phyloP scores from a whole-genome alignment of 805 yeast species.

The Starmerella apis region DNA sequence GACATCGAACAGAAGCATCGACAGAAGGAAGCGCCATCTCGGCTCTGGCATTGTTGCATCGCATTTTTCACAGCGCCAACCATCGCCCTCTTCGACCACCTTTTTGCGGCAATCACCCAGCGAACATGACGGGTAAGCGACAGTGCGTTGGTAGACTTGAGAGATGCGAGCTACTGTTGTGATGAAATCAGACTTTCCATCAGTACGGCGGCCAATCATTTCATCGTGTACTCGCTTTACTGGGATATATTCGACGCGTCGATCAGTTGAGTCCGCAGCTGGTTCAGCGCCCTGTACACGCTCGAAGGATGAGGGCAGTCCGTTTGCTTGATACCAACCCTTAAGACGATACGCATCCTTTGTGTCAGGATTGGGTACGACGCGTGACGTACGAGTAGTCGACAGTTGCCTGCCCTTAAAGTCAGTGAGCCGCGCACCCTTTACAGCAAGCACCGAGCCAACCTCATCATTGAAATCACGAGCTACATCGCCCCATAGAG shows the following conservation, averaged over 20 bases:
- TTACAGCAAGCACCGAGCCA: conserved; percentile 71
- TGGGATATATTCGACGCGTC: conserved; percentile 46
- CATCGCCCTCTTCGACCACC: conserved; percentile 56
- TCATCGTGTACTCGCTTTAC: conserved; percentile 56
- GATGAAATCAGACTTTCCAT: conserved; percentile 73
- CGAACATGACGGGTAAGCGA: conserved; percentile 84
- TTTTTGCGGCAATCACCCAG: conserved; percentile 72
- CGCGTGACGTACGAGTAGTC: conserved; percentile 64
- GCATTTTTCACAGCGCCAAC: conserved; percentile 93
- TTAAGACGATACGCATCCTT: conserved; percentile 78
- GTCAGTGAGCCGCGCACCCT: conserved; percentile 81
- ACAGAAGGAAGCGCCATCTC: conserved; percentile 65
- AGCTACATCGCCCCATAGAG: conserved; percentile 87
- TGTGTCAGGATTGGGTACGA: conserved; percentile 74
- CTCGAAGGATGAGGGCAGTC: conserved; percentile 23
- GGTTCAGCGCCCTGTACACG: conserved; percentile 2
- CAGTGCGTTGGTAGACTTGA: conserved; percentile 60
- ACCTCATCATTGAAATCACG: conserved; percentile 54
- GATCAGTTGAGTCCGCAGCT: conserved; percentile 32
- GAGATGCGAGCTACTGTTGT: conserved; percentile 63
- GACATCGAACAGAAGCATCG: conserved; percentile 73
- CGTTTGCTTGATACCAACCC: conserved; percentile 86
- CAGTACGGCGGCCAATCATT: conserved; percentile 47
- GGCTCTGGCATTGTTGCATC: conserved; percentile 60
- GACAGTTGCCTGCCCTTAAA: conserved; percentile 79